Percentiles rank a stretch among this genome's conserved stretches.
Conservation (phyloP, 2,329 filamentous ascomycete genomes). For the Colletotrichum nymphaeae region DNA sequence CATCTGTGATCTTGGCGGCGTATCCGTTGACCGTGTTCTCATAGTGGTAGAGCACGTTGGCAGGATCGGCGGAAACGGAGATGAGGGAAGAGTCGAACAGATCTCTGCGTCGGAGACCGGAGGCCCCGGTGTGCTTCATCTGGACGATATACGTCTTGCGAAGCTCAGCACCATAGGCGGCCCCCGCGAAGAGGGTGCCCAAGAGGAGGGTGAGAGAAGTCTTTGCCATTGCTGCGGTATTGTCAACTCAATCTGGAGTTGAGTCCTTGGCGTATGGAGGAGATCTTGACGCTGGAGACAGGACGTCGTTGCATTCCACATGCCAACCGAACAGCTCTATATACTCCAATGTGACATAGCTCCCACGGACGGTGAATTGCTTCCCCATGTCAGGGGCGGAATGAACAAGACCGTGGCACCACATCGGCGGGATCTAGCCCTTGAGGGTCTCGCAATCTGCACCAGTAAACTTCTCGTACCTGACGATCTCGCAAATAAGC, state of each 20-base stretch:
- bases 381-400: background rate
- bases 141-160: conserved; percentile 19
- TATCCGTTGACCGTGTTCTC: conserved; percentile 27
- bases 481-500: background rate
- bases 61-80: conserved; percentile 2
- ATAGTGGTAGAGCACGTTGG: conserved; percentile 29
- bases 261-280: background rate
- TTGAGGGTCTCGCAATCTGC: background rate
- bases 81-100: background rate
- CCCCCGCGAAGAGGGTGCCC: conserved; percentile 1
- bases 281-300: background rate
- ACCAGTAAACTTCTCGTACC: background rate
- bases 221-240: background rate
- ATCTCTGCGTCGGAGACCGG: background rate
- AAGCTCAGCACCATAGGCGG: background rate
- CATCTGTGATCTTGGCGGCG: conserved; percentile 25
- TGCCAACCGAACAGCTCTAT: background rate
- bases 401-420: background rate
- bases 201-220: background rate
- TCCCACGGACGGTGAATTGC: background rate
- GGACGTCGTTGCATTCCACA: too few relatives aligned
- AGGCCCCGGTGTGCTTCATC: background rate
- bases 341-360: background rate
- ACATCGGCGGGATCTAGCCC: background rate
- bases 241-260: background rate